These are phyloP conservation scores for Hypocrella siamensis DNA, from an alignment of 2,329 filamentous ascomycete species.

Conservation along the genomic window DNA sequence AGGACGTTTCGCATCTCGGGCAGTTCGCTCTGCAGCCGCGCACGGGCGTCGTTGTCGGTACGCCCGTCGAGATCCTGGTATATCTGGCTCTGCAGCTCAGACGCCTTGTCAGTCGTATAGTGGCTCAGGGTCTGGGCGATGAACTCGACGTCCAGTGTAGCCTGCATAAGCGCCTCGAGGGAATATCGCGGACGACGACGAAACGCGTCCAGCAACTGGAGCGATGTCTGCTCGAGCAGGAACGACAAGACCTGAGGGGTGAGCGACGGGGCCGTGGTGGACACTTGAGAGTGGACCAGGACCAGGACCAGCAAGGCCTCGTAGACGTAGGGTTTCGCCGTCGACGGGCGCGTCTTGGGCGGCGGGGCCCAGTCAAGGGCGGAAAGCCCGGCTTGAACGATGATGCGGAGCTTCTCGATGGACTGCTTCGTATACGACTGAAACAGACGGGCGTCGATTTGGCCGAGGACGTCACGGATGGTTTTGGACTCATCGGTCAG, in stretches of 20 bases:
- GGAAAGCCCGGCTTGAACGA: constrained; percentile 58
- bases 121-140: constrained; percentile 83
- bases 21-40: constrained; percentile 68
- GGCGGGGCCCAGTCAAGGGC: constrained; percentile 55
- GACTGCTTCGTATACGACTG: constrained; percentile 77
- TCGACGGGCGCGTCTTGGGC: constrained; percentile 41
- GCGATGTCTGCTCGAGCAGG: constrained; percentile 67
- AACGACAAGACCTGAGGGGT: constrained; percentile 72
- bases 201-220: constrained; percentile 72
- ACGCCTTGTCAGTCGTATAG: constrained; percentile 73
- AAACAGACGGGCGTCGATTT: constrained; percentile 87
- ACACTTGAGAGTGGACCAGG: constrained; percentile 79
- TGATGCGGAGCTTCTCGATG: constrained; percentile 49
- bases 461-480: constrained; percentile 74
- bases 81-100: constrained; percentile 72
- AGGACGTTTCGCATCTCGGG: constrained; percentile 78
- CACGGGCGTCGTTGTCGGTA: constrained; percentile 75
- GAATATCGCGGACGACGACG: constrained; percentile 50
- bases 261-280: constrained; percentile 60
- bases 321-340: constrained; percentile 82
- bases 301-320: constrained; percentile 73
- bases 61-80: constrained; percentile 82
- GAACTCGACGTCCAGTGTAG: constrained; percentile 93
- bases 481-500: constrained; percentile 87
- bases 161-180: constrained; percentile 81